Percentiles rank a stretch among this genome's conserved stretches.
These are phyloP conservation scores for Phytophthora constricta DNA, from an alignment of 352 stramenopile species.

Conservation along the genomic window DNA sequence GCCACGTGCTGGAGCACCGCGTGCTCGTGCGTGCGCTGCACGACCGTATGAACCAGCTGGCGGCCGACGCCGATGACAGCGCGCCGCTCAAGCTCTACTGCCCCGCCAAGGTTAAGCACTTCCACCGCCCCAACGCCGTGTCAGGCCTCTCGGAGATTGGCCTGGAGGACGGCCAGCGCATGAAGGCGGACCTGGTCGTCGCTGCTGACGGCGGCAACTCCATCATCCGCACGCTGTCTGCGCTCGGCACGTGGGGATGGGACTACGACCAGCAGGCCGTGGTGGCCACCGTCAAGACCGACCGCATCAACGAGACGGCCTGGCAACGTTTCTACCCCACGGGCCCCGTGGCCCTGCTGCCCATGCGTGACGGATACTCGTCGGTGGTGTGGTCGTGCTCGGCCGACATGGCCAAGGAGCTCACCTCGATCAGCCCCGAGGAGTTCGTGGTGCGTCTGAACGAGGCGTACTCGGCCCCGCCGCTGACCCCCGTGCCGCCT, in stretches of 20 bases:
- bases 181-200: conserved; percentile 84
- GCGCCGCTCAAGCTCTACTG: conserved; percentile 76
- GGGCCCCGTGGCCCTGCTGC: conserved; percentile 88
- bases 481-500: conserved; percentile 53
- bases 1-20: conserved; percentile 89
- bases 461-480: conserved; percentile 67
- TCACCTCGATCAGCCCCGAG: conserved; percentile 71
- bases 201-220: conserved; percentile 91
- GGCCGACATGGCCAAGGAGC: conserved; percentile 79
- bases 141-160: conserved; percentile 64
- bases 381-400: conserved; percentile 93
- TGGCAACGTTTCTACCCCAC: conserved; percentile 93
- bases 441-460: conserved; percentile 88
- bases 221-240: conserved; percentile 85
- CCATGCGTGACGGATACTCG: conserved; percentile 90
- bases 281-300: conserved; percentile 91
- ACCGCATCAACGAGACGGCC: conserved; percentile 79
- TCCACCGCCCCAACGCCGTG: conserved; percentile 57
- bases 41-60: conserved; percentile 84
- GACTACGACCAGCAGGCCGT: conserved; percentile 93
- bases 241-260: conserved; percentile 91
- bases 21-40: conserved; percentile 87
- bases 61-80: conserved; percentile 43
- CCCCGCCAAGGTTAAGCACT: conserved; percentile 85
- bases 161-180: conserved; percentile 72